Evolutionary conservation across 345 rosid species (phyloP).

Genomic region (Clausena lansium): DNA sequence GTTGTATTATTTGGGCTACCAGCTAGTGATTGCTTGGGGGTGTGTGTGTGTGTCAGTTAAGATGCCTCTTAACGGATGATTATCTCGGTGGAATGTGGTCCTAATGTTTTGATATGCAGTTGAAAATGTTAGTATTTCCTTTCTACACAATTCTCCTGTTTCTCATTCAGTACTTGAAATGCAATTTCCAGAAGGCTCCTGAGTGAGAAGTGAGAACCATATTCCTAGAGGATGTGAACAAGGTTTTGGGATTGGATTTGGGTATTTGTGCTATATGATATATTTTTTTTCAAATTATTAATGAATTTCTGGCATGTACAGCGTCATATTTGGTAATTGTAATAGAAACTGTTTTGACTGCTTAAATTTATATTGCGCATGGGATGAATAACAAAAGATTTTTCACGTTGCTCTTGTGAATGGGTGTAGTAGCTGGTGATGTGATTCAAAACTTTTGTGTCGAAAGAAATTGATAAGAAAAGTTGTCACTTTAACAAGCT

Average conservation of each 20-base stretch:
- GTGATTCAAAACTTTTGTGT: background rate
- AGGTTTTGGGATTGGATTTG: background rate
- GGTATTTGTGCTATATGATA: background rate
- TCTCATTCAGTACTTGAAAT: background rate
- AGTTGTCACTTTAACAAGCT: background rate
- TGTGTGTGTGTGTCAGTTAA: background rate
- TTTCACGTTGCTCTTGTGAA: background rate
- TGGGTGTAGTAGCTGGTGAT: background rate
- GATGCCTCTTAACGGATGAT: background rate
- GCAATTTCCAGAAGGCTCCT: background rate
- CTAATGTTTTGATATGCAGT: background rate
- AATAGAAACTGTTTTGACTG: background rate
- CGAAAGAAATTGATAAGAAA: background rate
- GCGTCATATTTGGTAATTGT: background rate
- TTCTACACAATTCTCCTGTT: background rate
- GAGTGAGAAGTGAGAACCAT: background rate
- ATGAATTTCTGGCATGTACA: background rate
- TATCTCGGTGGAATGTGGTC: background rate
- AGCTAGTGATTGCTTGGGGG: background rate
- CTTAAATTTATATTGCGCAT: background rate
- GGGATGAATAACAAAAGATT: background rate
- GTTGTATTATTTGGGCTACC: background rate
- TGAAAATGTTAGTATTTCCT: background rate
- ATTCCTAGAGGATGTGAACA: background rate
- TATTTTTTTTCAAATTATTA: background rate